phyloP scores from a whole-genome alignment of 2,329 filamentous ascomycete species.

The Ilyonectria mors-panacis region DNA sequence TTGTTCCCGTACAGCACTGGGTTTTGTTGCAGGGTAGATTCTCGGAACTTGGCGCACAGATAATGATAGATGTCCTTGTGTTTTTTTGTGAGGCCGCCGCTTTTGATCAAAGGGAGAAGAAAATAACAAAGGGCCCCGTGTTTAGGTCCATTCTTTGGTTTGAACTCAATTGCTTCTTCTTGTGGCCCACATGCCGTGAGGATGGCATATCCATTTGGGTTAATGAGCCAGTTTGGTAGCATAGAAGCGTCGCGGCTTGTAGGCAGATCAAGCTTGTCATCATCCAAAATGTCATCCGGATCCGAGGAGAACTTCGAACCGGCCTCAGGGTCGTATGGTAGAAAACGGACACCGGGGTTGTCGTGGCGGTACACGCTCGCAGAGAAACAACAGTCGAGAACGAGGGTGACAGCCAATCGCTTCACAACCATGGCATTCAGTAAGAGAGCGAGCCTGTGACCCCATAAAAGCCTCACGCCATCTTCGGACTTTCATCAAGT shows the following conservation, averaged over 20 bases:
- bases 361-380: conserved; percentile 26
- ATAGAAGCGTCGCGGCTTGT: conserved; percentile 17
- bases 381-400: conserved; percentile 40
- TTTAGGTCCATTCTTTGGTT: rapidly evolving
- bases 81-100: not conserved
- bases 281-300: not conserved
- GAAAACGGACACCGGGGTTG: not conserved
- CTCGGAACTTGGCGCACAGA: conserved; percentile 12
- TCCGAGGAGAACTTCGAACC: not conserved
- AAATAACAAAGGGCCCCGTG: conserved; percentile 25
- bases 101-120: not conserved
- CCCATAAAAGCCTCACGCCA: not conserved
- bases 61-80: conserved; percentile 20
- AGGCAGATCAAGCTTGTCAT: not conserved
- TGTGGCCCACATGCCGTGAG: conserved; percentile 29
- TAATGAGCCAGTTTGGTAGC: conserved; percentile 22
- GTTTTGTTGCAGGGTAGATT: not conserved
- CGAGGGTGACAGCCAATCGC: conserved; percentile 30
- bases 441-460: not conserved
- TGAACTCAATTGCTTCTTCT: conserved; percentile 20
- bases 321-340: not conserved
- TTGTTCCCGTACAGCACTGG: conserved; percentile 32
- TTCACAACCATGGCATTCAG: conserved; percentile 26
- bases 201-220: conserved; percentile 29
- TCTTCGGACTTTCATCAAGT: not conserved